Evolutionary conservation across 768 basidiomycete genomes (phyloP).

Genomic region (Lactarius evosmus): DNA sequence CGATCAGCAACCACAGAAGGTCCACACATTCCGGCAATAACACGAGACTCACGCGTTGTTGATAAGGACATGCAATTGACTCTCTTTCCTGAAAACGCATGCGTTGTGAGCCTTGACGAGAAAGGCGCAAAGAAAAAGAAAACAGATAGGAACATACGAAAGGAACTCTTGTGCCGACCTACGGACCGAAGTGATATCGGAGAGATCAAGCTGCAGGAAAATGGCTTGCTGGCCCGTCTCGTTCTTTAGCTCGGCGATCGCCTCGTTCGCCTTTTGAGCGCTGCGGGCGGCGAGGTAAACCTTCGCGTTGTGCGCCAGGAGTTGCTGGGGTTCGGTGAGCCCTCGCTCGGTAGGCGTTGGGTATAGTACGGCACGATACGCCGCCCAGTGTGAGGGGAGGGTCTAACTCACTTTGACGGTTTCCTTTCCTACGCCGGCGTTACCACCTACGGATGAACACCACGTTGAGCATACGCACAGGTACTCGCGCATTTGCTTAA

Average conservation of each 20-base stretch:
- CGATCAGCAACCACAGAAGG: background rate
- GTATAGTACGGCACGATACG: too few relatives aligned
- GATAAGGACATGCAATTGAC: constrained; percentile 46
- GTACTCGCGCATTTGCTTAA: constrained; percentile 48
- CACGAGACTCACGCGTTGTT: constrained; percentile 46
- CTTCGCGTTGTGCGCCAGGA: constrained; percentile 59
- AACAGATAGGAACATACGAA: constrained; percentile 29
- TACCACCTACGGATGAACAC: constrained; percentile 33
- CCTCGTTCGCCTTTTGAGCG: constrained; percentile 43
- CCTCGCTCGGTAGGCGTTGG: background rate
- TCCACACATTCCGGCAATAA: background rate
- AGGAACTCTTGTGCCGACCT: constrained; percentile 41
- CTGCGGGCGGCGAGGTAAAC: constrained; percentile 59
- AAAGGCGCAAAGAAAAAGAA: constrained; percentile 31
- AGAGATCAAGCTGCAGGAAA: constrained; percentile 46
- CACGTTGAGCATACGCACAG: constrained; percentile 17
- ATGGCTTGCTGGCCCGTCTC: constrained; percentile 43
- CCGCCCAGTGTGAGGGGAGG: too few relatives aligned
- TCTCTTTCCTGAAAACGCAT: constrained; percentile 40
- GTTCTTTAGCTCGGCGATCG: constrained; percentile 51
- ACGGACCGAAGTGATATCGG: constrained; percentile 39
- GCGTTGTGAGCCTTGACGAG: background rate
- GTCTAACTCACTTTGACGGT: constrained; percentile 45
- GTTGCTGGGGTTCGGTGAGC: constrained; percentile 36
- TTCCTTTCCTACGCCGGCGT: constrained; percentile 55